Percentiles rank a stretch among this genome's conserved stretches.
These are phyloP conservation scores for Edhazardia aedis DNA, from an alignment of 371 early-diverging fungal genomes.

Conservation along the genomic window DNA sequence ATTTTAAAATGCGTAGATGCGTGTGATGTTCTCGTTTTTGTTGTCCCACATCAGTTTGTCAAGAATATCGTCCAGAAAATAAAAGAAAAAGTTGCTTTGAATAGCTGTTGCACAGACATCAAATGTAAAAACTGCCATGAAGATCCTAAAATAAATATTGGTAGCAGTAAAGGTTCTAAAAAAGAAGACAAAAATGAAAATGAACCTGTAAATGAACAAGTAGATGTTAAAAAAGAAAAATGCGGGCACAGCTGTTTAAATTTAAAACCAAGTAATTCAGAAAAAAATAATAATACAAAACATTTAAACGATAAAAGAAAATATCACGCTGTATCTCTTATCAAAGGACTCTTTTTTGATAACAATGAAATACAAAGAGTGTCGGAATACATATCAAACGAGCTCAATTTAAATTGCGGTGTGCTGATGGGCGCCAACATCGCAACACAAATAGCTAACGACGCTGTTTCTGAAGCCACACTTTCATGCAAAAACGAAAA, in stretches of 20 bases:
- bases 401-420: slow-evolving; percentile 55
- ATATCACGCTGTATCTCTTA: slow-evolving; percentile 68
- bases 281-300: too few species aligned
- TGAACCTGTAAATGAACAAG: too few species aligned
- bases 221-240: too few species aligned
- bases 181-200: too few species aligned
- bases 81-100: slow-evolving; percentile 52
- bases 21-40: slow-evolving; percentile 70
- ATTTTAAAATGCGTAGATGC: slow-evolving; percentile 54
- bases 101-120: too few species aligned
- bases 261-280: too few species aligned
- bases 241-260: too few species aligned
- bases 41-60: slow-evolving; percentile 83
- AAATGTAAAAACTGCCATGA: too few species aligned
- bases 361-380: slow-evolving; percentile 57
- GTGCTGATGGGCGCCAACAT: slow-evolving; percentile 93
- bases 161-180: too few species aligned
- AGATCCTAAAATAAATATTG: too few species aligned
- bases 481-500: slow-evolving; percentile 50
- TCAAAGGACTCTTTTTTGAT: slow-evolving; percentile 51
- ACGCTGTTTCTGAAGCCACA: slow-evolving; percentile 76
- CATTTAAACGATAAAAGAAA: too few species aligned
- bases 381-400: slow-evolving; percentile 59
- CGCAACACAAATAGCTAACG: slow-evolving; percentile 74
- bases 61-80: slow-evolving; percentile 57